These are phyloP conservation scores for Amanita molliuscula DNA, from an alignment of 768 basidiomycete species.

Conservation along the genomic window DNA sequence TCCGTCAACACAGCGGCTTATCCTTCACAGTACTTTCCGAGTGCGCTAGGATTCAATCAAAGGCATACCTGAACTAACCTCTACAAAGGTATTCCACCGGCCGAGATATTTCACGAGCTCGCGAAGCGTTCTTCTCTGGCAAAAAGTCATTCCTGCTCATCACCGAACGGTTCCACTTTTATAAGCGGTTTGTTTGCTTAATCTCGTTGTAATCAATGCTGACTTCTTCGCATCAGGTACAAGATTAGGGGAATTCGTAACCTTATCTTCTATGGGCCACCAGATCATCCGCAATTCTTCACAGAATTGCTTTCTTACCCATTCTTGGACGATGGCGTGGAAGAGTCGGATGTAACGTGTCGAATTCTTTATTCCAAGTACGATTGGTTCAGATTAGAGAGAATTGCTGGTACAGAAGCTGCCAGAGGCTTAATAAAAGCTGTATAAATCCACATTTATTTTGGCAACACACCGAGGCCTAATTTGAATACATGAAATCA, in stretches of 20 bases:
- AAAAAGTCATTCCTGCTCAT: constrained; percentile 81
- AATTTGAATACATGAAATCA: not conserved
- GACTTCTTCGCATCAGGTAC: constrained; percentile 42
- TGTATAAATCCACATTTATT: not conserved
- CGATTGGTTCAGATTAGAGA: constrained; percentile 80
- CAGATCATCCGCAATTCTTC: constrained; percentile 87
- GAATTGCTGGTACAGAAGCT: constrained; percentile 58
- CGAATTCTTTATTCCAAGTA: constrained; percentile 80
- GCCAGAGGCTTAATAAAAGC: constrained; percentile 32
- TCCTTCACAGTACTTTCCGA: constrained; percentile 85
- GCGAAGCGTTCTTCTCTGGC: constrained; percentile 86
- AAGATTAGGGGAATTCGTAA: constrained; percentile 90
- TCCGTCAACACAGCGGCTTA: constrained; percentile 61
- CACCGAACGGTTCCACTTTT: constrained; percentile 99
- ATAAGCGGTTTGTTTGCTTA: constrained; percentile 49
- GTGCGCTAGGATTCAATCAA: constrained; percentile 29
- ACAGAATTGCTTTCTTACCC: constrained; percentile 84
- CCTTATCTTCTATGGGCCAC: constrained; percentile 86
- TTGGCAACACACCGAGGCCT: not conserved
- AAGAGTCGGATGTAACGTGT: constrained; percentile 74
- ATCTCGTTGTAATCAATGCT: not conserved
- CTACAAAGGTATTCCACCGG: constrained; percentile 75
- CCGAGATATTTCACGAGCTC: constrained; percentile 87
- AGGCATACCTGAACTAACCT: not conserved
- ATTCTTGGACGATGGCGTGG: constrained; percentile 86